These are phyloP conservation scores for Penicillium hordei DNA, from an alignment of 2,329 filamentous ascomycete species.

Conservation along the genomic window DNA sequence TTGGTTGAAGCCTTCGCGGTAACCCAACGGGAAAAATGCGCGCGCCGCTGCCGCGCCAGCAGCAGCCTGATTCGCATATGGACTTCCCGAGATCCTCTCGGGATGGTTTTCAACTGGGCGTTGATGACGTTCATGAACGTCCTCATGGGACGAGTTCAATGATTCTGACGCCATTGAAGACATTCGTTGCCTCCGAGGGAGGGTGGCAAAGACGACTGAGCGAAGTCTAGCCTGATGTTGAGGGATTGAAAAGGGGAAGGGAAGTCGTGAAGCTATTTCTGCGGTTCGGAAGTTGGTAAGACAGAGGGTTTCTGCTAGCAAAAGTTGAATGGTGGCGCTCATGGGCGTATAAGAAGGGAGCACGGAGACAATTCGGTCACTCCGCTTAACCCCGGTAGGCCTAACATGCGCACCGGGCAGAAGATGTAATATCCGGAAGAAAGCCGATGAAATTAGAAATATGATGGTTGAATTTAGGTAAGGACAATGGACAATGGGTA, in stretches of 20 bases:
- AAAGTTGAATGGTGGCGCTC: conserved; percentile 13
- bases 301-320: conserved; percentile 9
- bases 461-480: not conserved
- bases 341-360: conserved; percentile 14
- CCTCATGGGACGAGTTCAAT: conserved; percentile 34
- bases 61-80: conserved; percentile 36
- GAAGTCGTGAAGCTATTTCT: not conserved
- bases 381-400: conserved; percentile 28
- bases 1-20: conserved; percentile 87
- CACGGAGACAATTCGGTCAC: conserved; percentile 24
- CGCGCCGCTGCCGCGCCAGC: conserved; percentile 32
- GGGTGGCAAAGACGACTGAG: conserved; percentile 15
- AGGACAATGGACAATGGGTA: not conserved
- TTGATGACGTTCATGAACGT: conserved; percentile 25
- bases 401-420: conserved; percentile 10
- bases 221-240: conserved; percentile 1
- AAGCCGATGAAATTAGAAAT: not conserved
- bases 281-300: conserved; percentile 1
- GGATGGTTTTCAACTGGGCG: conserved; percentile 16
- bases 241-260: not conserved
- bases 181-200: conserved; percentile 17
- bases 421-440: not conserved
- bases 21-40: conserved; percentile 74
- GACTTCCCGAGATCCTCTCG: conserved; percentile 18
- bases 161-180: conserved; percentile 40